Evolutionary conservation across 768 basidiomycete genomes (phyloP).

Genomic region (Trametes gibbosa): DNA sequence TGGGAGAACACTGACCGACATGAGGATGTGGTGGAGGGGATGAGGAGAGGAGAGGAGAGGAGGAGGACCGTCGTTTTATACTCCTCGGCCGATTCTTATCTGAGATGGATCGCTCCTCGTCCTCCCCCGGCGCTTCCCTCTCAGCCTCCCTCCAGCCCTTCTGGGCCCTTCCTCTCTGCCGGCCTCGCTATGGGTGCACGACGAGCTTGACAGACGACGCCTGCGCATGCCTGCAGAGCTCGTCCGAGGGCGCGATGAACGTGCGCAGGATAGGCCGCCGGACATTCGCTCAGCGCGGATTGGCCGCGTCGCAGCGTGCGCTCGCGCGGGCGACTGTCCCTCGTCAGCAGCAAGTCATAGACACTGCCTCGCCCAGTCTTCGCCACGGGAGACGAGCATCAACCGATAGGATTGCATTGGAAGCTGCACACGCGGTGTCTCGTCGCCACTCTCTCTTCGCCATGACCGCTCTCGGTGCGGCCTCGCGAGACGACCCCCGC

Average conservation of each 20-base stretch:
- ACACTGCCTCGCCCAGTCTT: too few relatives aligned
- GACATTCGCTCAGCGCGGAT: not conserved
- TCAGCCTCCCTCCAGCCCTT: not conserved
- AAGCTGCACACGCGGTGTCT: too few relatives aligned
- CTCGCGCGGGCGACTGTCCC: not conserved
- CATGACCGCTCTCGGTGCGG: too few relatives aligned
- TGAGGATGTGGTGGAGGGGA: not conserved
- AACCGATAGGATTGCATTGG: too few relatives aligned
- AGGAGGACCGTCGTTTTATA: constrained; percentile 12
- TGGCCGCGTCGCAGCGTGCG: not conserved
- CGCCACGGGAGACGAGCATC: too few relatives aligned
- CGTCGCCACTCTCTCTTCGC: too few relatives aligned
- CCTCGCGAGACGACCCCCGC: too few relatives aligned
- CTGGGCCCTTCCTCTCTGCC: too few relatives aligned
- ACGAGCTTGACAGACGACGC: too few relatives aligned
- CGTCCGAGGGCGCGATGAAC: not conserved
- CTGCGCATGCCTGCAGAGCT: too few relatives aligned
- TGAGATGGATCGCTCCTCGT: constrained; percentile 12
- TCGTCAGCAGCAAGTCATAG: too few relatives aligned
- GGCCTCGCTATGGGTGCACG: not conserved
- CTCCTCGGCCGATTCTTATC: constrained; percentile 15
- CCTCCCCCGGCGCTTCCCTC: not conserved
- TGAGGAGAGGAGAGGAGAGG: constrained; percentile 9
- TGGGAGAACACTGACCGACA: constrained; percentile 16
- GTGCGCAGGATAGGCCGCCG: not conserved